Percentiles rank a stretch among this genome's conserved stretches.
Conservation (phyloP, 768 basidiomycete genomes). For the Rhodosporidiobolus odoratus region DNA sequence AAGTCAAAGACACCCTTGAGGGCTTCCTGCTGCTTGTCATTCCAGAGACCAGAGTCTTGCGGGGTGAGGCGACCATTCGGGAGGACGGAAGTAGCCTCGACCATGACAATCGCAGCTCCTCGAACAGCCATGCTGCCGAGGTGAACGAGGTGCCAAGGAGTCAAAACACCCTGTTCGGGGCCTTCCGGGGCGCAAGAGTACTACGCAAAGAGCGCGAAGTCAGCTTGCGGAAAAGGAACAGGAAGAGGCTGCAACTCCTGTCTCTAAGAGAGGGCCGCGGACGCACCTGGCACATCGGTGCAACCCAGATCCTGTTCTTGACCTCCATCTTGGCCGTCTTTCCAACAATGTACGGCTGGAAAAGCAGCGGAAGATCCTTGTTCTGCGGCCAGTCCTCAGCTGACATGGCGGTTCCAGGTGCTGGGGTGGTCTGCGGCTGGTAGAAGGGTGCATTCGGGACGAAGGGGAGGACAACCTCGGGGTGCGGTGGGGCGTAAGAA, state of each 20-base stretch:
- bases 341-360: slow-evolving; percentile 61
- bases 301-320: slow-evolving; percentile 59
- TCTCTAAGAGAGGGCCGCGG: not conserved
- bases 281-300: slow-evolving; percentile 59
- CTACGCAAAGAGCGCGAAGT: slow-evolving; percentile 1
- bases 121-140: slow-evolving; percentile 61
- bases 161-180: slow-evolving; percentile 51
- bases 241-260: not conserved
- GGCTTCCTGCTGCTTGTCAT: slow-evolving; percentile 58
- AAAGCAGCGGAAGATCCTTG: slow-evolving; percentile 56
- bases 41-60: slow-evolving; percentile 66
- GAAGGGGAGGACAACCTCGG: not conserved
- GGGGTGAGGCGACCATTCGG: slow-evolving; percentile 38
- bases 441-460: slow-evolving; percentile 14
- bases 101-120: slow-evolving; percentile 63
- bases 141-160: slow-evolving; percentile 79
- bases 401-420: slow-evolving; percentile 15
- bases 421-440: slow-evolving; percentile 7
- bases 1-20: slow-evolving; percentile 69
- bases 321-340: slow-evolving; percentile 57
- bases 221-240: not conserved
- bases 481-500: not conserved
- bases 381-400: slow-evolving; percentile 48
- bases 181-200: slow-evolving; percentile 67
- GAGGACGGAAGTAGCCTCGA: slow-evolving; percentile 59